Evolutionary conservation across 1,284 basidiomycete genomes (phyloP).

Genomic region (Ustilago trichophora): DNA sequence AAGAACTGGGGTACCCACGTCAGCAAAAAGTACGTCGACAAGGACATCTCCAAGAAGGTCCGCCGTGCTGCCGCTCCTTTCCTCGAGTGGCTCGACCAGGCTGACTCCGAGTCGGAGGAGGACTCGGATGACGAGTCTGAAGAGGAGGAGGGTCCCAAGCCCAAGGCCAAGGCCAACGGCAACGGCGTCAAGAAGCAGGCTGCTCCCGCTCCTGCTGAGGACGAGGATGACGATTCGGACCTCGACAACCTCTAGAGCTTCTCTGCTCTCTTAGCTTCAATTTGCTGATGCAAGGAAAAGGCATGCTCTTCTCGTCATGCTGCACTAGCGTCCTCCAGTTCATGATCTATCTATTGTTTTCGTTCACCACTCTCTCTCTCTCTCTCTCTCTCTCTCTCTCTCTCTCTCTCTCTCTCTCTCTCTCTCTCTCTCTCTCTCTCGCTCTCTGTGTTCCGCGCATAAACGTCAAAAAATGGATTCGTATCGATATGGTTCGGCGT

Average conservation of each 20-base stretch:
- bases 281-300: too few relatives aligned
- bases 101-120: conserved; percentile 56
- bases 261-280: too few relatives aligned
- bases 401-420: too few relatives aligned
- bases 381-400: too few relatives aligned
- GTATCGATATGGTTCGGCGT: too few relatives aligned
- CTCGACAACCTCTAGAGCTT: conserved; percentile 55
- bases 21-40: conserved; percentile 94
- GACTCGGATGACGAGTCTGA: conserved; percentile 50
- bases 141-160: conserved; percentile 18
- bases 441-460: too few relatives aligned
- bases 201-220: conserved; percentile 23
- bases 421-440: too few relatives aligned
- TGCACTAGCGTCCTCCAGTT: too few relatives aligned
- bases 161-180: conserved; percentile 24
- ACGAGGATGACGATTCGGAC: conserved; percentile 60
- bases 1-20: conserved; percentile 96
- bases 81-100: conserved; percentile 70
- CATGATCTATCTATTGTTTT: too few relatives aligned
- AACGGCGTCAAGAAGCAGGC: conserved; percentile 22
- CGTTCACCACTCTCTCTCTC: too few relatives aligned
- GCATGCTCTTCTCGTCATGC: too few relatives aligned
- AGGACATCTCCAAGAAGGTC: conserved; percentile 93
- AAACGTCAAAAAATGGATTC: too few relatives aligned
- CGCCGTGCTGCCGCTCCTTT: conserved; percentile 94